Percentiles rank a stretch among this genome's conserved stretches.
phyloP scores from a whole-genome alignment of 2,329 filamentous ascomycete genomes.

The Xylaria sp. region DNA sequence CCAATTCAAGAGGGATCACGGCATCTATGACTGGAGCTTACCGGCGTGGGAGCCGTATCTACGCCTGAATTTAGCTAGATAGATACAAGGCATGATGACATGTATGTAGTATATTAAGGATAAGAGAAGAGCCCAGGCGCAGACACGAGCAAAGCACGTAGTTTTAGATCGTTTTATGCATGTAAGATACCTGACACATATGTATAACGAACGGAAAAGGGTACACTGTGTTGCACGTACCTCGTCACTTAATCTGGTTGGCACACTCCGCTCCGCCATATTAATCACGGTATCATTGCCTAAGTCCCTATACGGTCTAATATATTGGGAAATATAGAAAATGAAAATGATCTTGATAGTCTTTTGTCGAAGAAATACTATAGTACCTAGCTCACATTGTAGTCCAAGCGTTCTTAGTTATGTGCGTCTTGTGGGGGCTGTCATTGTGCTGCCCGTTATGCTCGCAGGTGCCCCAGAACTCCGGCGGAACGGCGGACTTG shows the following conservation, averaged over 20 bases:
- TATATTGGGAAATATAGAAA: background rate
- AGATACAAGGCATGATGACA: background rate
- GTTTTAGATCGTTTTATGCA: background rate
- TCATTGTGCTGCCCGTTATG: background rate
- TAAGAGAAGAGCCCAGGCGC: background rate
- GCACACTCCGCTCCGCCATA: background rate
- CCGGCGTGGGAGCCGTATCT: background rate
- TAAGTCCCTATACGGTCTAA: background rate
- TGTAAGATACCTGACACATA: background rate
- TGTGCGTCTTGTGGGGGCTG: background rate
- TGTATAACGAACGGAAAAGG: background rate
- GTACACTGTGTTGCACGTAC: background rate
- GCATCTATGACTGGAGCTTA: background rate
- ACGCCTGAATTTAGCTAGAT: background rate
- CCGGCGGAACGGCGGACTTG: background rate
- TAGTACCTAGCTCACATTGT: background rate
- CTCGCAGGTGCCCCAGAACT: background rate
- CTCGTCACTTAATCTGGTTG: background rate
- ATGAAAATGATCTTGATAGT: background rate
- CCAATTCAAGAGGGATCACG: background rate
- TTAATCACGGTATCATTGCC: no score
- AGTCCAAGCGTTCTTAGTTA: background rate
- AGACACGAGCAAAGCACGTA: background rate
- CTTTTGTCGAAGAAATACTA: background rate
- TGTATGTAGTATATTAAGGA: background rate